phyloP scores from a whole-genome alignment of 164 flowering plant species.

The Vitis cinerea region DNA sequence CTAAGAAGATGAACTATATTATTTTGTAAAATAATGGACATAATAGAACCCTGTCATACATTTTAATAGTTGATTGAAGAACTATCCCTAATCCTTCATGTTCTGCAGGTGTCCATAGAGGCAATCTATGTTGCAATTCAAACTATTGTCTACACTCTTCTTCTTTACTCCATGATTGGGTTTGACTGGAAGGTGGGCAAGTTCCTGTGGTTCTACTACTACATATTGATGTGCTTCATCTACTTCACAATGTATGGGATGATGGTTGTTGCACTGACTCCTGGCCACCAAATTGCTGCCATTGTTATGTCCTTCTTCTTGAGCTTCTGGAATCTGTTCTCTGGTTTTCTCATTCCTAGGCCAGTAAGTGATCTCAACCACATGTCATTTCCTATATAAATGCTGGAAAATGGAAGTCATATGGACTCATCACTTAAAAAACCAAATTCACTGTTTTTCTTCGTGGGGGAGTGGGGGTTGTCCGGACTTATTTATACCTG shows the following conservation, averaged over 20 bases:
- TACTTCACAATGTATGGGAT: slow-evolving; percentile 66
- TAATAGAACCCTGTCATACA: neutral
- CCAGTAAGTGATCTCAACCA: slow-evolving; percentile 26
- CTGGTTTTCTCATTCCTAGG: slow-evolving; percentile 61
- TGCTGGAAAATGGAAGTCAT: too few relatives aligned
- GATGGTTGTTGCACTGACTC: slow-evolving; percentile 66
- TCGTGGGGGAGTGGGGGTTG: too few relatives aligned
- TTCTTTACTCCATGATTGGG: slow-evolving; percentile 65
- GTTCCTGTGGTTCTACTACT: slow-evolving; percentile 53
- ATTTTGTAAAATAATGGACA: too few relatives aligned
- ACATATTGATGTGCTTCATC: slow-evolving; percentile 43
- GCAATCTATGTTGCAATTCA: slow-evolving; percentile 40
- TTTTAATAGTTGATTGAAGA: neutral
- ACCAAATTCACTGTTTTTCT: too few relatives aligned
- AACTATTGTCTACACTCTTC: slow-evolving; percentile 32
- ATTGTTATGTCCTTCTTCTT: slow-evolving; percentile 55
- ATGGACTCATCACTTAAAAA: too few relatives aligned
- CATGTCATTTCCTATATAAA: neutral
- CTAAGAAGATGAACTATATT: neutral
- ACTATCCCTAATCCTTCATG: neutral
- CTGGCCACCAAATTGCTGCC: slow-evolving; percentile 56
- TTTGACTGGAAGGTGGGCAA: slow-evolving; percentile 45
- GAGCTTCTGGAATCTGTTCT: slow-evolving; percentile 67
- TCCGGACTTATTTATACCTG: too few relatives aligned
- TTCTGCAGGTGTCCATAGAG: slow-evolving; percentile 59